Evolutionary conservation across 164 flowering plant species (phyloP).

Genomic region (Dillenia turbinata): DNA sequence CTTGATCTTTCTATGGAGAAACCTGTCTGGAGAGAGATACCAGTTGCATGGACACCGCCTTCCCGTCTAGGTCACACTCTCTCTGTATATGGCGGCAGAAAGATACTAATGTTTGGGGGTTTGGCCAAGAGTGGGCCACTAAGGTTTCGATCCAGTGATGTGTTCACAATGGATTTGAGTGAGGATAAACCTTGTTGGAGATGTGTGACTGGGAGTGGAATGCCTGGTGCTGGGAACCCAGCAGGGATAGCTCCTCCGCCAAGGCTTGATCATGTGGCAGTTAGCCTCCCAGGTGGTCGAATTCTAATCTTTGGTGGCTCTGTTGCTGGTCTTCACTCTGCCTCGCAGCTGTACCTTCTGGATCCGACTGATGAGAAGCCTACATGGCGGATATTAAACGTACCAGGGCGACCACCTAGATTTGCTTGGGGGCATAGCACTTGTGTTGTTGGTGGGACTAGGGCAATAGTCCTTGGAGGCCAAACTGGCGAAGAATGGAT

Average conservation of each 20-base stretch:
- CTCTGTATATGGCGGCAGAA: constrained; percentile 82
- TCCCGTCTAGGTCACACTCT: constrained; percentile 84
- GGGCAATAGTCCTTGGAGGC: constrained; percentile 89
- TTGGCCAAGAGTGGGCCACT: constrained; percentile 91
- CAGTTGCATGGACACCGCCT: constrained; percentile 86
- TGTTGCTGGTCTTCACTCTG: constrained; percentile 92
- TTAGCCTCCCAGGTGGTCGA: constrained; percentile 88
- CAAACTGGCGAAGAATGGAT: constrained; percentile 97
- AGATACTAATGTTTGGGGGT: constrained; percentile 93
- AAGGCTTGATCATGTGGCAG: constrained; percentile 90
- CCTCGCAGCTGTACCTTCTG: constrained; percentile 76
- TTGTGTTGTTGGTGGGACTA: constrained; percentile 89
- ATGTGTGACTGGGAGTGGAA: constrained; percentile 78
- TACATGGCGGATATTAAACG: constrained; percentile 87
- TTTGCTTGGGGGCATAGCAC: constrained; percentile 97
- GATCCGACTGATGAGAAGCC: constrained; percentile 96
- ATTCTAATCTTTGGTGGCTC: constrained; percentile 92
- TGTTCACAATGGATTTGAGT: constrained; percentile 80
- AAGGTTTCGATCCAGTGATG: constrained; percentile 84
- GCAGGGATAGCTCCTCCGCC: constrained; percentile 90
- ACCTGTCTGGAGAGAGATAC: constrained; percentile 91
- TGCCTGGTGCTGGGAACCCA: constrained; percentile 94
- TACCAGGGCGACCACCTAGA: constrained; percentile 83
- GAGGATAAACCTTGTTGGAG: constrained; percentile 93
- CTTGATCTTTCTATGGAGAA: constrained; percentile 86